Base-by-base conservation (phyloP, 2,329 filamentous ascomycete genomes). In the Colletotrichum lini region DNA sequence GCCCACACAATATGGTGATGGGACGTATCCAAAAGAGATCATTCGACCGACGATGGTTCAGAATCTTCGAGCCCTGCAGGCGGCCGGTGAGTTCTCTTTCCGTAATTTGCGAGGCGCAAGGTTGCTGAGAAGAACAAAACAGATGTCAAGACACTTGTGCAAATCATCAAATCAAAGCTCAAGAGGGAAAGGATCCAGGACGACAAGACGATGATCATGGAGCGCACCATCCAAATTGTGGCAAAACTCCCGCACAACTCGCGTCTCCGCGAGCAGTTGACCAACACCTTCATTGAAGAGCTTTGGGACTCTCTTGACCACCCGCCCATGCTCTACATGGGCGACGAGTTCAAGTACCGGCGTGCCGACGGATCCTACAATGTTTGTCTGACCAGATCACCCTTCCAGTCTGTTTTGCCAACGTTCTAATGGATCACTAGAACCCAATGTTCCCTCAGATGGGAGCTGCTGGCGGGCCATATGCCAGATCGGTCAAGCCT, bases 171-270 rank as follows among this genome's bases (percentile, higher is more conserved):
- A 65, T 85, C 83, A 72, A 91, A 93, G 80, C 79, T 91, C 42
- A 91, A 89, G 75, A 91, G 92, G 1, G 86, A 87, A 68, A 84
- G 89, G 58, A 84, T 91, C 13, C 81, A 89, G 6, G 91, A 96
- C 76, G 94, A 96, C 82, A 93, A 92, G 82, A 93, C 91, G 2
- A 93, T 94, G 85, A 84, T 94, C 54, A 93, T 94, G 90, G 93
- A 94, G 79, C 85, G 89, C 9, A 86, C 92, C 6, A 94, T 94
- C 72, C 88, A 91, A 83, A 84, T 94, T 18, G 91, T 94, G 6
- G 86, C 91, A 15, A 88, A 87, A 42, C 83, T 94, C 44, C 91
- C 91, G 0, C 81, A 86, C 60, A 84, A 87, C 65, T 94, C 92
- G 1, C 88, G 88, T 75, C 85, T 87, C 35, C 86, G 92, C 12